Percentiles rank a stretch among this genome's conserved stretches.
Conservation (phyloP, 257 asterid species). For the Solanum clarkiae region DNA sequence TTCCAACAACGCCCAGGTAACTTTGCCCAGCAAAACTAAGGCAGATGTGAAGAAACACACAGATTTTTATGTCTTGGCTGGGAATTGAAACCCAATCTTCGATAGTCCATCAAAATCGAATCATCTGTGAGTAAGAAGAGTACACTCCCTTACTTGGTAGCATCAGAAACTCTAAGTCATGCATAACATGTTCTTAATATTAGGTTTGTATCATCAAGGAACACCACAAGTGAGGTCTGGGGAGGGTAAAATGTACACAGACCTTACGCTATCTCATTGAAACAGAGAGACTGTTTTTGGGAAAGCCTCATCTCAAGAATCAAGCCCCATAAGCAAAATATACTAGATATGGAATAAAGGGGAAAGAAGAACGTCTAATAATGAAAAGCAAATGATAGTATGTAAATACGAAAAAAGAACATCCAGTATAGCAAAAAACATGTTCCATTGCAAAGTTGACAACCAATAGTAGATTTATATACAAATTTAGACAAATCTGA, state of each 20-base stretch:
- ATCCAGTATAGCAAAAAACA: neutral
- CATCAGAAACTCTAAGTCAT: neutral
- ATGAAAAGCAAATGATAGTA: too few relatives aligned
- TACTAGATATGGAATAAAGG: too few relatives aligned
- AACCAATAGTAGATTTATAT: neutral
- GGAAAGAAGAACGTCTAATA: too few relatives aligned
- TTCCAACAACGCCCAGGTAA: neutral
- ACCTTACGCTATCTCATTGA: too few relatives aligned
- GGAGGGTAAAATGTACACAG: too few relatives aligned
- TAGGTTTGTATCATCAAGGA: neutral
- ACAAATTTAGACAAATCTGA: neutral
- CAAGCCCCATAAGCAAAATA: too few relatives aligned
- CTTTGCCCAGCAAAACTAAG: neutral
- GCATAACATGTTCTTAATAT: neutral
- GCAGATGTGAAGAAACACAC: neutral
- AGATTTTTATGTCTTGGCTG: neutral
- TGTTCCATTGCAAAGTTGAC: neutral
- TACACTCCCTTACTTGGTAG: neutral
- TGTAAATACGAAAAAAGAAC: neutral
- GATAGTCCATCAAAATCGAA: neutral
- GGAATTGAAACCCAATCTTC: neutral
- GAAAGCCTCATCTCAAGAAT: too few relatives aligned
- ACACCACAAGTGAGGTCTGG: too few relatives aligned
- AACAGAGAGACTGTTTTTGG: too few relatives aligned
- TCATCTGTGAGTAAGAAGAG: neutral